Evolutionary conservation across 73 alveolate species (phyloP), one percentile per base, ranked within the genome.

Genomic region (Paramecium caudatum): DNA sequence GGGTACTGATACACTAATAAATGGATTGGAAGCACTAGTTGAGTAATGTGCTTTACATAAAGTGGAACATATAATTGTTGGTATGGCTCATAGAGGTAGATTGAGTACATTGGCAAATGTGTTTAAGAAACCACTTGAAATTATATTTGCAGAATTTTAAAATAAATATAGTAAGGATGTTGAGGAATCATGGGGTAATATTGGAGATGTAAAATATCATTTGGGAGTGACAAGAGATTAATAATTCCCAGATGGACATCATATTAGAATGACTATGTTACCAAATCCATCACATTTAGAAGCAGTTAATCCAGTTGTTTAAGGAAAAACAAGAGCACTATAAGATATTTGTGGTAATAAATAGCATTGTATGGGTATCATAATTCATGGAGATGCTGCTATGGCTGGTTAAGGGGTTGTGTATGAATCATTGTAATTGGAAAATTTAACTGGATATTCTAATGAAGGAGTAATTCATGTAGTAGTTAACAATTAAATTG

Each of bases 71-170:
- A 45, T 94, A 9, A 91, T 90, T 32, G 87, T 97, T 33, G 99
- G 99, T 45, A 97, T 97, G 99, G 98, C 99, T 8, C 99, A 97
- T 83, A 95, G 99, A 94, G 99, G 99, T 21, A 94, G 99, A 84
- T 92, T 97, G 74, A 97, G 97, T 82, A 97, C 96, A 12, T 94
- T 97, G 43, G 97, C 97, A 55, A 93, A 91, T 65, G 98, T 97
- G 6, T 93, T 94, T 88, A 92, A 95, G 61, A 95, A 94, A 92
- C 96, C 97, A 37, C 85, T 94, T 5, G 94, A 94, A 46, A 86
- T 65, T 21, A 92, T 96, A 50, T 95, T 96, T 85, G 93, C 92
- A 32, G 92, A 83, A 83, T 83, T 83, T 47, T 61, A 83, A 36
- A 70, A 83, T 55, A 83, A 55, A 55, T 55, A 61, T 19, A 48